Percentiles rank a stretch among this genome's conserved stretches.
Conservation (phyloP, 2,329 filamentous ascomycete species). For the Plectosphaerella sp. region DNA sequence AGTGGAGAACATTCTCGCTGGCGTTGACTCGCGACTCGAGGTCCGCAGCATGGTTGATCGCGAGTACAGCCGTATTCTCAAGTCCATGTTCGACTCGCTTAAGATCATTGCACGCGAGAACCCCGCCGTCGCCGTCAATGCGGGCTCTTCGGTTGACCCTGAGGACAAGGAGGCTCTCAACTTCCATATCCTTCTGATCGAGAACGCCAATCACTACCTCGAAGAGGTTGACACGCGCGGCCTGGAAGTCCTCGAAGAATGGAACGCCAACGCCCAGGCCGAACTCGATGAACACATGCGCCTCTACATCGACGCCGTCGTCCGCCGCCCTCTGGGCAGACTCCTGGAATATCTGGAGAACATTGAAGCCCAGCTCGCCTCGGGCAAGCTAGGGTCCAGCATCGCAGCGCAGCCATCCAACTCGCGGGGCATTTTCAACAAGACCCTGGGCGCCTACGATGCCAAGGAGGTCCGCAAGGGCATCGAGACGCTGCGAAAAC, state of each 20-base stretch:
- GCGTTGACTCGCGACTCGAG: constrained; percentile 50
- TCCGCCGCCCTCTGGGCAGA: constrained; percentile 84
- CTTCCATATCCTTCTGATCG: constrained; percentile 94
- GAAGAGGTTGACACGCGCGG: constrained; percentile 79
- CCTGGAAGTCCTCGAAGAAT: constrained; percentile 74
- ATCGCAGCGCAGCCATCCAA: constrained; percentile 81
- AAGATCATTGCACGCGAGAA: constrained; percentile 85
- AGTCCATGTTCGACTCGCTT: constrained; percentile 94
- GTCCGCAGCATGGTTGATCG: constrained; percentile 77
- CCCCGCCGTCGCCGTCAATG: constrained; percentile 40
- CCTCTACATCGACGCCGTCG: constrained; percentile 82
- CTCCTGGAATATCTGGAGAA: constrained; percentile 89
- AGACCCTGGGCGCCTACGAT: constrained; percentile 76
- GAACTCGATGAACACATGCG: constrained; percentile 85
- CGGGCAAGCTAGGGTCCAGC: constrained; percentile 53
- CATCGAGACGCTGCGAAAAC: constrained; percentile 83
- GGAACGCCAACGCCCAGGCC: constrained; percentile 71
- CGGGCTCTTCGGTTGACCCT: constrained; percentile 43
- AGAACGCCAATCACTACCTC: constrained; percentile 98
- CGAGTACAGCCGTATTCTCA: constrained; percentile 84
- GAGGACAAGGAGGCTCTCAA: constrained; percentile 97
- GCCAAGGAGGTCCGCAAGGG: constrained; percentile 81
- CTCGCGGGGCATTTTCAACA: constrained; percentile 78
- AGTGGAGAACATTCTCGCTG: constrained; percentile 76
- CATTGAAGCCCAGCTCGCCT: constrained; percentile 66